Percentiles rank a stretch among this genome's conserved stretches.
phyloP scores from a whole-genome alignment of 2,329 filamentous ascomycete species.

The Penicillium sp. region DNA sequence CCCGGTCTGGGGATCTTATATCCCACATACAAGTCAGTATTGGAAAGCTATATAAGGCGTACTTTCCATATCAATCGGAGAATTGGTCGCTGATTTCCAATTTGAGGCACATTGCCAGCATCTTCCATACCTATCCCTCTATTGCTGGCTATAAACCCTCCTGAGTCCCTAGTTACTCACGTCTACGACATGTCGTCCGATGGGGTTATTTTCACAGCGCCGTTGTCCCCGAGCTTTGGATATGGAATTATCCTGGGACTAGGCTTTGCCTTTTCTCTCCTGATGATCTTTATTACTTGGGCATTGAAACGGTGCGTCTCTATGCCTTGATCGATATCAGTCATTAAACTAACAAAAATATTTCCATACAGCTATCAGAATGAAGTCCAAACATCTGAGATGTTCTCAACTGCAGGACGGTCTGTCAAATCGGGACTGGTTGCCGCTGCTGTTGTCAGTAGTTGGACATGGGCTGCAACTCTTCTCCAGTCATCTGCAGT shows the following conservation, averaged over 20 bases:
- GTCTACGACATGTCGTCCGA: slow-evolving; percentile 13
- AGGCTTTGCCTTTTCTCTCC: slow-evolving; percentile 63
- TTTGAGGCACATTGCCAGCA: background rate
- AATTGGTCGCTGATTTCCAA: background rate
- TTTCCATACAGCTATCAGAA: slow-evolving; percentile 49
- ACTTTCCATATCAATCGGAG: background rate
- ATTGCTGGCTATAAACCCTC: background rate
- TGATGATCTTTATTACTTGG: slow-evolving; percentile 66
- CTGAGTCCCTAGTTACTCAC: background rate
- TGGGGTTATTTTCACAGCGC: slow-evolving; percentile 25
- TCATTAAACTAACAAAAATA: background rate
- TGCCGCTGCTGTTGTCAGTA: slow-evolving; percentile 79
- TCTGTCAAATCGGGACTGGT: slow-evolving; percentile 84
- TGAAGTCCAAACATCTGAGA: slow-evolving; percentile 77
- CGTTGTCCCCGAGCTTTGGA: slow-evolving; percentile 53
- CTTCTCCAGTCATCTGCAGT: slow-evolving; percentile 71
- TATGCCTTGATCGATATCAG: background rate
- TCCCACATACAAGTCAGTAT: background rate
- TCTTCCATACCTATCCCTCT: background rate
- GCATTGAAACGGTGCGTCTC: slow-evolving; percentile 51
- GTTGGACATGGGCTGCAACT: slow-evolving; percentile 87
- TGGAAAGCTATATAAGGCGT: background rate
- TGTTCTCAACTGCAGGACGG: slow-evolving; percentile 80
- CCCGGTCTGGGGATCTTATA: background rate
- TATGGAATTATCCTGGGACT: slow-evolving; percentile 71